Evolutionary conservation across 2,329 filamentous ascomycete species (phyloP).

Genomic region (Lizonia empirigonia): DNA sequence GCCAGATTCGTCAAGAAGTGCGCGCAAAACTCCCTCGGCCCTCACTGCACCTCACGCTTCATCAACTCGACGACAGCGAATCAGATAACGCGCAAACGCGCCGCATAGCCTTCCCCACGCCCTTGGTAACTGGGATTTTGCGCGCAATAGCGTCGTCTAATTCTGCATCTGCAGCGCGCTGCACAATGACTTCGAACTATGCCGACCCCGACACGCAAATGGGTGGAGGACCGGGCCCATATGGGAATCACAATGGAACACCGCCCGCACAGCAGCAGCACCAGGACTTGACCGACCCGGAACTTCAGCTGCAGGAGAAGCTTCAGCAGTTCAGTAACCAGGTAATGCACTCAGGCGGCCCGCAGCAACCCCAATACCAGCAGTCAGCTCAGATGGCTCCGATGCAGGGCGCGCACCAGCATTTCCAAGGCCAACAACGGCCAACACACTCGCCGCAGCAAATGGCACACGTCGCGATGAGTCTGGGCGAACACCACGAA

Average conservation of each 20-base stretch:
- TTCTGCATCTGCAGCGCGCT: conserved; percentile 17
- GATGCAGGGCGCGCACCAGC: conserved; percentile 39
- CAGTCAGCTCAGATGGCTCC: conserved; percentile 37
- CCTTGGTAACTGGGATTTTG: neutral
- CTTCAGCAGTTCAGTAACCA: conserved; percentile 45
- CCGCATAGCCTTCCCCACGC: neutral
- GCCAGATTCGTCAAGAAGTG: conserved; percentile 39
- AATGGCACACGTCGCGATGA: conserved; percentile 49
- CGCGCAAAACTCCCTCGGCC: conserved; percentile 38
- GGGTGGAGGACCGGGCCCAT: conserved; percentile 41
- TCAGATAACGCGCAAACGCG: conserved; percentile 17
- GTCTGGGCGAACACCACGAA: conserved; percentile 43
- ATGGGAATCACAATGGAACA: conserved; percentile 45
- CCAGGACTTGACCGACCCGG: conserved; percentile 40
- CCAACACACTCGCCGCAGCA: conserved; percentile 48
- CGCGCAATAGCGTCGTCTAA: conserved; percentile 22
- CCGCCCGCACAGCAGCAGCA: conserved; percentile 42
- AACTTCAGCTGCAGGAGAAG: conserved; percentile 43
- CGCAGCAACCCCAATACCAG: conserved; percentile 38
- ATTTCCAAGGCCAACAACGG: conserved; percentile 43
- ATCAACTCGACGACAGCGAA: conserved; percentile 29
- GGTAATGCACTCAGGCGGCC: conserved; percentile 36
- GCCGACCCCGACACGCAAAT: conserved; percentile 44
- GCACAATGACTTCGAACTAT: conserved; percentile 41
- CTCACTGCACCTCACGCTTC: conserved; percentile 26